Percentiles rank a stretch among this genome's conserved stretches.
These are phyloP conservation scores for Apiospora aurea DNA, from an alignment of 2,329 filamentous ascomycete genomes.

Conservation along the genomic window DNA sequence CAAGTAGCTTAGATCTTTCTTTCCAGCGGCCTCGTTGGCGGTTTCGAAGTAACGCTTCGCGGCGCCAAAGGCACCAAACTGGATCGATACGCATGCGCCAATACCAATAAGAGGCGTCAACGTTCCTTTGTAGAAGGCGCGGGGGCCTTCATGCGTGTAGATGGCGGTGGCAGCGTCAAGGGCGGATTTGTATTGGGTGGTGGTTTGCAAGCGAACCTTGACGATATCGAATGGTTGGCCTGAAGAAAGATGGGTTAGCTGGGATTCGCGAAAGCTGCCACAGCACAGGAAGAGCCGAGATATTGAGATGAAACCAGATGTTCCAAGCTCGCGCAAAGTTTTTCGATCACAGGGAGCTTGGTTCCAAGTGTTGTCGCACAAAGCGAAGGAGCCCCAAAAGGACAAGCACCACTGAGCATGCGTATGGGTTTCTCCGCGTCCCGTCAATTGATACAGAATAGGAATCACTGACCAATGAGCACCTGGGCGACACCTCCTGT, in stretches of 20 bases:
- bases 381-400: background rate
- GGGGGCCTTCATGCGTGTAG: conserved; percentile 83
- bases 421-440: background rate
- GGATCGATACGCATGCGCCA: conserved; percentile 96
- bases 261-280: background rate
- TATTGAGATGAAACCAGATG: background rate
- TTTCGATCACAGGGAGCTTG: background rate
- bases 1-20: conserved; percentile 69
- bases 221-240: conserved; percentile 87
- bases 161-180: conserved; percentile 83
- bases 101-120: conserved; percentile 94
- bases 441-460: conserved; percentile 28
- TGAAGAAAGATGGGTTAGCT: conserved; percentile 39
- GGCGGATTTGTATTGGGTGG: conserved; percentile 80
- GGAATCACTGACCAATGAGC: conserved; percentile 75
- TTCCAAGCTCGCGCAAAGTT: background rate
- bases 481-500: conserved; percentile 94
- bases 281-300: too few relatives aligned
- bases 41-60: conserved; percentile 86
- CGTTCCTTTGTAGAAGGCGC: conserved; percentile 96
- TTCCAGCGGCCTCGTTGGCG: conserved; percentile 70
- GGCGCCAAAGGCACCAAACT: conserved; percentile 96
- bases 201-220: conserved; percentile 96
- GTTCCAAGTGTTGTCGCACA: background rate
- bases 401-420: background rate